phyloP scores from a whole-genome alignment of 192 early-diverging fungal genomes.

The Spizellomyces sp. region DNA sequence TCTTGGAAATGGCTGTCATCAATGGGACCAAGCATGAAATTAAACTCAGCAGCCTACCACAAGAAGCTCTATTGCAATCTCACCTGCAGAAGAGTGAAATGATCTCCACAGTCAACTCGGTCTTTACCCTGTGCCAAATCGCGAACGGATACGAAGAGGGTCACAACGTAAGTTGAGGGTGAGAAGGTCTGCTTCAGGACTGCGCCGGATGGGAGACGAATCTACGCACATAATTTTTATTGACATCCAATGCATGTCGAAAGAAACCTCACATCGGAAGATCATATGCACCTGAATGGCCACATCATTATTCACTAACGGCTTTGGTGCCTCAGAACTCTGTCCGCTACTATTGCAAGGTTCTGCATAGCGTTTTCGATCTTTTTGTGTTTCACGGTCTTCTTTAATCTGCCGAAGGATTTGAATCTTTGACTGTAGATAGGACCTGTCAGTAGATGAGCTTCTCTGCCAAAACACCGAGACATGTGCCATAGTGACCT shows the following conservation, averaged over 20 bases:
- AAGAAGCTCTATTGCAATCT: neutral
- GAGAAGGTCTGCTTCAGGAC: neutral
- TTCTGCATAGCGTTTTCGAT: neutral
- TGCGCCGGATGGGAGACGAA: neutral
- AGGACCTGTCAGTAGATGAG: neutral
- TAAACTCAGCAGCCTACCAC: no score
- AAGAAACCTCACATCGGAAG: neutral
- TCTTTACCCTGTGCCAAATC: neutral
- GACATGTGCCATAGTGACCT: neutral
- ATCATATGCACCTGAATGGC: neutral
- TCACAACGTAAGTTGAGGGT: neutral
- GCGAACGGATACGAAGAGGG: neutral
- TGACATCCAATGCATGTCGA: neutral
- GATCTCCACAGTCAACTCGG: neutral
- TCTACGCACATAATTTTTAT: neutral
- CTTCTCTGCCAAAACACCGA: no score
- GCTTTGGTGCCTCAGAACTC: neutral
- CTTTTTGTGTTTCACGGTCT: neutral
- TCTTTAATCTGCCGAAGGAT: neutral
- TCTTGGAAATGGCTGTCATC: neutral
- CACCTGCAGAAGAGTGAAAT: constrained; percentile 1
- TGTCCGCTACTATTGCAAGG: neutral
- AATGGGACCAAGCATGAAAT: neutral
- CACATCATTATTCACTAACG: neutral
- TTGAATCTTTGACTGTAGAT: neutral